Evolutionary conservation across 345 rosid genomes (phyloP), one percentile per base, ranked within the genome.

Genomic region (Syzygium aqueum): DNA sequence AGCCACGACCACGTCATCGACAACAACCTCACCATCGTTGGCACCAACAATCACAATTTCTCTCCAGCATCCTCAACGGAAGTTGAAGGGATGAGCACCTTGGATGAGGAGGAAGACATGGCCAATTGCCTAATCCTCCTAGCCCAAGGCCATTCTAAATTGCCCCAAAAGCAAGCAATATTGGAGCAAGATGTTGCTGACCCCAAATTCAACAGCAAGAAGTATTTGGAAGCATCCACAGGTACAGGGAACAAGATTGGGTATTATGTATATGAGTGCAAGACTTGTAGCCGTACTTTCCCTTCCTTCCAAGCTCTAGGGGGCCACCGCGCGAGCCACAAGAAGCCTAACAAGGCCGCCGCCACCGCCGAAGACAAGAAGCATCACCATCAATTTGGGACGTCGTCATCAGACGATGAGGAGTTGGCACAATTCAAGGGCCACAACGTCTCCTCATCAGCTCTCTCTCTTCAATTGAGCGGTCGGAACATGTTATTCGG

Each of bases 261-360:
- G 5, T 95, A 94, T 89, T 96, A 94, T 80, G 99, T 97, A 22
- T 97, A 95, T 67, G 96, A 95, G 92, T 97, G 99, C 94, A 95
- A 92, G 91, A 97, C 98, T 30, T 97, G 99, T 90, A 93, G 92
- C 91, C 88, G 97, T 40, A 94, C 96, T 1, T 97, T 97, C 86
- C 97, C 99, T 5, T 96, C 99, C 4, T 97, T 97, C 84, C 99
- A 97, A 91, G 99, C 99, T 30, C 95, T 97, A 15, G 99, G 99
- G 1, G 99, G 99, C 17, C 99, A 97, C 63, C 90, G 99, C 84
- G 99, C 99, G 3, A 97, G 99, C 90, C 99, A 97, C 87, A 97
- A 95, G 96, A 96, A 96, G 87, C 98, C 96, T 0, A 97, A 92
- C 91, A 86, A 88, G 43, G 33, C 33, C 28, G 77, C 65, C 25